Evolutionary conservation across 2,329 filamentous ascomycete species (phyloP).

Genomic region (Pyricularia sp.): DNA sequence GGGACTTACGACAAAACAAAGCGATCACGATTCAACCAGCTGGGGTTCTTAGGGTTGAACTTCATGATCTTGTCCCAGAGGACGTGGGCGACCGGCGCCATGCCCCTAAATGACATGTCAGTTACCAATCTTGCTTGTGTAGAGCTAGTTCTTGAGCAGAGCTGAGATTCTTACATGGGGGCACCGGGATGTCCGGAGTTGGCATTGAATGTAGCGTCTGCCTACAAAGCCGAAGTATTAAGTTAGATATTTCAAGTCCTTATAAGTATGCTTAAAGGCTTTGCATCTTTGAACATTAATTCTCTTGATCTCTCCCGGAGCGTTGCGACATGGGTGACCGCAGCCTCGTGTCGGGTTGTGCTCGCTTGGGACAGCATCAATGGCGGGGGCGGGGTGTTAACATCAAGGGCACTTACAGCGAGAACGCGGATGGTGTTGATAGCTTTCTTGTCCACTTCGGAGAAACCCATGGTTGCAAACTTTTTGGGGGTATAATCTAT

Average conservation of each 20-base stretch:
- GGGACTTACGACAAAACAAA: constrained; percentile 92
- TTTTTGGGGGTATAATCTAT: constrained; percentile 3
- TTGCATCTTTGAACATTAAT: not conserved
- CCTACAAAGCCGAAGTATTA: constrained; percentile 37
- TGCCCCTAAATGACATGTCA: constrained; percentile 34
- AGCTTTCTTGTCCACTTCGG: constrained; percentile 74
- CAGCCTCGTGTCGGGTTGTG: not conserved
- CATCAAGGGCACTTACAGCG: constrained; percentile 56
- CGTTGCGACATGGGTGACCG: not conserved
- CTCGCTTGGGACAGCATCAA: constrained; percentile 1
- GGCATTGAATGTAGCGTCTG: constrained; percentile 90
- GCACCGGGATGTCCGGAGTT: constrained; percentile 98
- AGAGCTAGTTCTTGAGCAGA: not conserved
- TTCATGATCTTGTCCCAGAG: constrained; percentile 98
- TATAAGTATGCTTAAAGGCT: not conserved
- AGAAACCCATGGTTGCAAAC: constrained; percentile 67
- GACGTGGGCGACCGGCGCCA: constrained; percentile 93
- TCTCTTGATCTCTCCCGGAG: not conserved
- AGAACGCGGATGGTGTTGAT: constrained; percentile 98
- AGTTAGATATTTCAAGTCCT: not conserved
- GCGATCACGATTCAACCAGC: constrained; percentile 94
- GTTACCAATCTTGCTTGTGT: constrained; percentile 6
- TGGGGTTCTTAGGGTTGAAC: constrained; percentile 98
- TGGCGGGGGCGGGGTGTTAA: constrained; percentile 12
- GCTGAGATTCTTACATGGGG: constrained; percentile 58